Percentiles rank a stretch among this genome's conserved stretches.
Conservation (phyloP, 1,284 basidiomycete genomes). For the Apiotrichum gamsii region DNA sequence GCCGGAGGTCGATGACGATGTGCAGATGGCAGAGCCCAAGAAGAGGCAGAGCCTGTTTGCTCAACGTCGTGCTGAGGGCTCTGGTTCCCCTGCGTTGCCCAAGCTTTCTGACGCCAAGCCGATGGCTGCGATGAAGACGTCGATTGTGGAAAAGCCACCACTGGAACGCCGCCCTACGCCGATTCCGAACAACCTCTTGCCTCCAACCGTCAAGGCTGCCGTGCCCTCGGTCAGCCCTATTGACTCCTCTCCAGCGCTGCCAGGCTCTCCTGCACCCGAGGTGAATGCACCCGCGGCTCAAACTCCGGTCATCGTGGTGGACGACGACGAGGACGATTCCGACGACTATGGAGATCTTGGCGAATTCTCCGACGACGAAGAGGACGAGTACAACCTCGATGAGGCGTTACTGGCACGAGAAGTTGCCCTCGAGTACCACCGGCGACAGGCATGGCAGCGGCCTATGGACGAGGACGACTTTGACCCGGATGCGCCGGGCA, state of each 20-base stretch:
- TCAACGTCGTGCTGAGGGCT: conserved; percentile 11
- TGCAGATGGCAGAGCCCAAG: conserved; percentile 4
- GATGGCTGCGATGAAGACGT: conserved; percentile 25
- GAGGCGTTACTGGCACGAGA: conserved; percentile 40
- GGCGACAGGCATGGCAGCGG: conserved; percentile 24
- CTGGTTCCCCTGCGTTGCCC: conserved; percentile 10
- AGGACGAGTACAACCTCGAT: conserved; percentile 44
- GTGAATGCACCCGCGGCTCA: too few species aligned
- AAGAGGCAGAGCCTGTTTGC: conserved; percentile 38
- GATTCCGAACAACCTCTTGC: too few species aligned
- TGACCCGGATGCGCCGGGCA: conserved; percentile 13
- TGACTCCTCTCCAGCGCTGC: too few species aligned
- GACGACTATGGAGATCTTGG: conserved; percentile 32
- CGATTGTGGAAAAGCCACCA: conserved; percentile 26
- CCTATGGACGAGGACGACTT: conserved; percentile 19
- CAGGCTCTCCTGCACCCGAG: background rate
- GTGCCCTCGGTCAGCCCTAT: too few species aligned
- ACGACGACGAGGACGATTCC: conserved; percentile 22
- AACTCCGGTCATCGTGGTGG: conserved; percentile 1
- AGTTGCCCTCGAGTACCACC: conserved; percentile 41
- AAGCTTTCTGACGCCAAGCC: conserved; percentile 23
- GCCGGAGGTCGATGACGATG: conserved; percentile 3
- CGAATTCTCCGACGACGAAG: conserved; percentile 32
- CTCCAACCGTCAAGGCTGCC: too few species aligned
- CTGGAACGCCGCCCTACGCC: background rate